Evolutionary conservation across 2,329 filamentous ascomycete genomes (phyloP), one percentile per base, ranked within the genome.

Genomic region (Aspergillus novofumigatus): DNA sequence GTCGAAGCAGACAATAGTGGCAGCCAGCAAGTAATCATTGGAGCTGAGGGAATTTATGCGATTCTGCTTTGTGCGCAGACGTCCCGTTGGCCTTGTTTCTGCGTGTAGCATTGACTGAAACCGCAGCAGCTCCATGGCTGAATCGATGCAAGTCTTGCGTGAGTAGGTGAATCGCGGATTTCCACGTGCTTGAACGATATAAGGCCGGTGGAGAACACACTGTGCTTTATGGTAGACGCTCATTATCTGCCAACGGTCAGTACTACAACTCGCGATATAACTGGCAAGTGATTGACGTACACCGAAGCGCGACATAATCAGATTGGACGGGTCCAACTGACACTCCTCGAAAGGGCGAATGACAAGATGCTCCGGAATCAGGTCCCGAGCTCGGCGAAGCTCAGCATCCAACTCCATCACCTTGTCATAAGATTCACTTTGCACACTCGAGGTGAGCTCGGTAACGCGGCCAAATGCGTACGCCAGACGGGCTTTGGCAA

Each of bases 201-300:
- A 97, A 62, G 92, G 92, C 52, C 92, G 84, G 72, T 99, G 94
- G 42, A 99, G 82, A 23, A 96, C 84, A 66, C 91, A 95, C 66
- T 96, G 83, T 20, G 92, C 89, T 75, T 96, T 96, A 62, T 95
- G 86, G 69, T 92, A 96, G 4, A 97, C 77, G 51, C 94, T 87
- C 60, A 94, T 90, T 32, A 97, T 65, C 74, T 76, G 50, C 11
- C 45, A 49, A 48, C 11, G 9, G 47, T 65, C 48, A 67, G 62
- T 51, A 51, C 28, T 38, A 28, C 54, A 20, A 26, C 32, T 21
- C 26, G 32, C 20, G 20, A 3, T 11, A 17, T 2, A n/a, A 21
- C 11, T 8, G 5, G 17, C 11, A 44, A 10, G 3, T 28, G 42
- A 62, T 68, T 65, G 44, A 47, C 44, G 14, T 69, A 77, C 78